Evolutionary conservation across 116 monocot species (phyloP), one percentile per base, ranked within the genome.

Genomic region (Posidonia oceanica): DNA sequence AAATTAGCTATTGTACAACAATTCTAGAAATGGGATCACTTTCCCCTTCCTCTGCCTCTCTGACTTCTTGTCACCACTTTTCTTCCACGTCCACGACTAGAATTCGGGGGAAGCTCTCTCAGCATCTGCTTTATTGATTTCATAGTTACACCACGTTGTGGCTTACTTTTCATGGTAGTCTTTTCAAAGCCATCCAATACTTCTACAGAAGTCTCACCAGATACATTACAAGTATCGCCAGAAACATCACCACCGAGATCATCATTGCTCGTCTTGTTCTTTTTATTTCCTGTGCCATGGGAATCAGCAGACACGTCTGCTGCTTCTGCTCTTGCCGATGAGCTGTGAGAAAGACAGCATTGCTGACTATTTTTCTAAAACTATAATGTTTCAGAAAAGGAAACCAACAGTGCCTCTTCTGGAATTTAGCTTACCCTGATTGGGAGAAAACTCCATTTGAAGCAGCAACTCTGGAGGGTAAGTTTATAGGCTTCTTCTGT

Each of bases 1-100:
- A 65, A 23, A 67, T 42, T 23, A 48, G 22, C 52, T 67, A 67
- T 40, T 67, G 21, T 67, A 67, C 67, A 67, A 48, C 15, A 52
- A 51, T 21, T 21, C 4, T 29, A 29, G 29, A 29, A 29, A 29
- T 29, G 12, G 23, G 21, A 20, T 66, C n/a, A 57, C n/a, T 48
- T 67, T 44, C 40, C 66, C 52, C 69, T 73, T 64, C 67, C 77
- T 55, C 79, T 68, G 44, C 78, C 83, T 74, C 83, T 80, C 14
- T 41, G 64, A 15, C 70, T 22, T 56, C 68, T 78, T 2, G 39
- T 69, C 15, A 72, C 75, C 17, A 58, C 55, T 66, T 76, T 79
- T 3, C 18, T 63, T 0, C 22, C 52, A 15, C 63, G 54, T n/a
- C 41, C 71, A 14, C 71, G 69, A 3, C 37, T 67, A 7, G 61